Base-by-base conservation (phyloP, 805 yeast genomes). In the Yarrowia sp. region DNA sequence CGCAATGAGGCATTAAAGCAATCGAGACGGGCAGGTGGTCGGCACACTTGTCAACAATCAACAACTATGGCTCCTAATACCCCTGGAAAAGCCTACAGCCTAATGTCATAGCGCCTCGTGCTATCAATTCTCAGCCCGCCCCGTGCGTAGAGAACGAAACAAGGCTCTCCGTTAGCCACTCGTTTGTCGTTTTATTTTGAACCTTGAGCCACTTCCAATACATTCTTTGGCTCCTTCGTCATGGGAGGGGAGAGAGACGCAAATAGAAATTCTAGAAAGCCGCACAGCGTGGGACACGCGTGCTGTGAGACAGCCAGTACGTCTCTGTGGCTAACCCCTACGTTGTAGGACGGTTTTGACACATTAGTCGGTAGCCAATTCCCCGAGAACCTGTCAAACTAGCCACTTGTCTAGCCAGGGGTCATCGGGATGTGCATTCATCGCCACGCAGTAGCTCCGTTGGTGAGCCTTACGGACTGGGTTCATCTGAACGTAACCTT, bases 401-500 rank as follows among this genome's bases (percentile, higher is more conserved):
- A 46, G n/a, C 35, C 35, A 22, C 50, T 9, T 11, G 12, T 22
- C 42, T 11, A 52, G 43, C 58, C 42, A 19, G 43, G 43, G 58
- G 58, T n/a, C 58, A 52, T 52, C 58, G 58, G 32, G 43, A 14
- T 14, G 58, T 52, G 58, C 58, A 38, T 52, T 38, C 10, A 22
- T 15, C 16, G 8, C 49, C 32, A 5, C 26, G 49, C 43, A 36
- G 58, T 52, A 50, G 58, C 42, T 16, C 32, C 32, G 16, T 36
- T 7, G 12, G 8, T 41, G 56, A 32, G 41, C 42, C 26, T n/a
- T 35, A 11, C 15, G 15, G 16, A 4, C 12, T 16, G 35, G 43
- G 58, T 53, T 53, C n/a, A 26, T 8, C 50, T 7, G 2, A 19
- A 36, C 19, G 12, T 22, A 53, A 53, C 59, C 22, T 38, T 40